Evolutionary conservation across 768 basidiomycete genomes (phyloP).

Genomic region (Hemileccinum rubropunctum): DNA sequence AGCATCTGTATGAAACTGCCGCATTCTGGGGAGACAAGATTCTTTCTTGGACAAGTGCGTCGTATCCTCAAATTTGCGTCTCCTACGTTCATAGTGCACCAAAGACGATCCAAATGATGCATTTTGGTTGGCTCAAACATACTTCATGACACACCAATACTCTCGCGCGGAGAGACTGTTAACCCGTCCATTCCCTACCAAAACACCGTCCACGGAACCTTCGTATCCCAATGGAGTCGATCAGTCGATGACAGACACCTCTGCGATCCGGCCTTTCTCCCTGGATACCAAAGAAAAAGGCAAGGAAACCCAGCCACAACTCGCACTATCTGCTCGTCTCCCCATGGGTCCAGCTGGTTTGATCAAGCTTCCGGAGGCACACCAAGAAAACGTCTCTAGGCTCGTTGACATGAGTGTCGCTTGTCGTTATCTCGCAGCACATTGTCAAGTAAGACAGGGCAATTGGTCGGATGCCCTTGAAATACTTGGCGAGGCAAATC

Average conservation of each 20-base stretch:
- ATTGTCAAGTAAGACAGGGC: slow-evolving; percentile 89
- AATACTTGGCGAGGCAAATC: slow-evolving; percentile 90
- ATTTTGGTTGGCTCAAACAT: slow-evolving; percentile 98
- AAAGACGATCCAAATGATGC: slow-evolving; percentile 95
- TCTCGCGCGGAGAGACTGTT: slow-evolving; percentile 90
- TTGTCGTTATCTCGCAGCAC: slow-evolving; percentile 94
- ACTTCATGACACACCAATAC: slow-evolving; percentile 95
- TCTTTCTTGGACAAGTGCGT: slow-evolving; percentile 89
- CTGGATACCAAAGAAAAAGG: slow-evolving; percentile 56
- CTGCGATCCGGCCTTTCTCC: slow-evolving; percentile 43
- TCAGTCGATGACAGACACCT: slow-evolving; percentile 16
- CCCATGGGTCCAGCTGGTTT: slow-evolving; percentile 72
- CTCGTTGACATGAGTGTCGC: slow-evolving; percentile 94
- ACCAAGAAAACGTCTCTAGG: slow-evolving; percentile 65
- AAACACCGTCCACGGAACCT: slow-evolving; percentile 39
- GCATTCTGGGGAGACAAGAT: slow-evolving; percentile 99
- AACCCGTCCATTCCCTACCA: slow-evolving; percentile 75
- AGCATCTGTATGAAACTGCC: slow-evolving; percentile 96
- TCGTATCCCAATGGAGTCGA: slow-evolving; percentile 27
- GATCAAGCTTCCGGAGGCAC: slow-evolving; percentile 63
- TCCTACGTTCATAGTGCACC: slow-evolving; percentile 2
- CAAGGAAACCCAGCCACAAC: slow-evolving; percentile 46
- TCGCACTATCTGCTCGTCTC: slow-evolving; percentile 47
- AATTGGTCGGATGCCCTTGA: slow-evolving; percentile 92
- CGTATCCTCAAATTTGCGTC: slow-evolving; percentile 18